phyloP scores from a whole-genome alignment of 345 rosid species.

The Lenwebbia sp. region DNA sequence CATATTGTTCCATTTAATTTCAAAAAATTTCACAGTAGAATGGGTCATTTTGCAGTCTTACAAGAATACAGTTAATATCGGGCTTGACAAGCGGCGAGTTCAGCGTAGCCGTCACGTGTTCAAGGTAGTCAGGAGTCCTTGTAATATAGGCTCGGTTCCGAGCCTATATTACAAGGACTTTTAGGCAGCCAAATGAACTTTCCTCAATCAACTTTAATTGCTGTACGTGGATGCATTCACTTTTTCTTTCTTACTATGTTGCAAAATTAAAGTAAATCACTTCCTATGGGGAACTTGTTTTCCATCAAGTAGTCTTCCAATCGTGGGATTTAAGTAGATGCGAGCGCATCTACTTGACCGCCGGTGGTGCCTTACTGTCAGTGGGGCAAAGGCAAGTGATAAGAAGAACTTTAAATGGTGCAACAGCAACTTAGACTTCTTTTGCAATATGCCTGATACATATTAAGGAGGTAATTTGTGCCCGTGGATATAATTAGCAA shows the following conservation, averaged over 20 bases:
- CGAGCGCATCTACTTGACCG: not conserved
- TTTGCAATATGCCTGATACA: not conserved
- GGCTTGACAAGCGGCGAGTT: not conserved
- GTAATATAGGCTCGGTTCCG: not conserved
- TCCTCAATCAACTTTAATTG: not conserved
- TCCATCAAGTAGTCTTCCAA: not conserved
- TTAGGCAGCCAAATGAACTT: not conserved
- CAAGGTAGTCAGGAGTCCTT: not conserved
- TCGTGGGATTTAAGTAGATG: not conserved
- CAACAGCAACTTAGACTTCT: not conserved
- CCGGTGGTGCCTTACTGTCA: not conserved
- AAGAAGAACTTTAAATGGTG: not conserved
- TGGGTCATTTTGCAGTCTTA: not conserved
- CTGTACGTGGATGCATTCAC: not conserved
- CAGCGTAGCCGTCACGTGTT: not conserved
- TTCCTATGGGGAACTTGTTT: not conserved
- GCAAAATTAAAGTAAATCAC: not conserved
- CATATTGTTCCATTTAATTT: not conserved
- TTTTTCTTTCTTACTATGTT: not conserved
- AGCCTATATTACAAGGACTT: not conserved
- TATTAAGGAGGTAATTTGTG: not conserved
- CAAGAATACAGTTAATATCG: not conserved
- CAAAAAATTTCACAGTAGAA: not conserved
- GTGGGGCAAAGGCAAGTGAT: not conserved
- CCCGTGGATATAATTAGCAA: not conserved